phyloP scores from a whole-genome alignment of 139 green algal species.

The Auxenochlorella pyrenoidosa region DNA sequence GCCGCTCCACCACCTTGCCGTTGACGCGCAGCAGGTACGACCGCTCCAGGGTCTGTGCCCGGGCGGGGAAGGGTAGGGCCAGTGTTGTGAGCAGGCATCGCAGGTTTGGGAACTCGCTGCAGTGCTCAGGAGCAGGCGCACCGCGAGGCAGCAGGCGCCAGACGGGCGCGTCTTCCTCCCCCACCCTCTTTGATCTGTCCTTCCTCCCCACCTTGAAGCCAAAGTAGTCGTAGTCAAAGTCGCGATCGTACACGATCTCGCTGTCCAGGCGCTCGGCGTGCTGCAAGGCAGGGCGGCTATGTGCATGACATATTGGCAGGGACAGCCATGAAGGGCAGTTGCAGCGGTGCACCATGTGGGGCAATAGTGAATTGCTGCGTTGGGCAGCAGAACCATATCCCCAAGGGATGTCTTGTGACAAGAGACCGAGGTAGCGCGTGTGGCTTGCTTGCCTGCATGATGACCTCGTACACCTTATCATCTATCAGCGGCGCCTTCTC shows the following conservation, averaged over 20 bases:
- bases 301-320: not conserved
- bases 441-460: constrained; percentile 70
- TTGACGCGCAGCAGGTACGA: constrained; percentile 99
- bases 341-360: not conserved
- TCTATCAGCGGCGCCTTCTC: constrained; percentile 85
- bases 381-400: no score
- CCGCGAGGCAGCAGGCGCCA: no score
- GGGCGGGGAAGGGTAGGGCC: no score
- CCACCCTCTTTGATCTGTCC: not conserved
- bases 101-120: no score
- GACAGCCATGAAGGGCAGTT: not conserved
- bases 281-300: not conserved
- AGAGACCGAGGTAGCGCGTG: no score
- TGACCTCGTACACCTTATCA: constrained; percentile 93
- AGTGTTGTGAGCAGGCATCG: not conserved
- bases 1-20: constrained; percentile 95
- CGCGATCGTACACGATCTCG: constrained; percentile 98
- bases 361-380: not conserved
- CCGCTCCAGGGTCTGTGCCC: constrained; percentile 92
- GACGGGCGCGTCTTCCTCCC: not conserved
- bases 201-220: constrained; percentile 90
- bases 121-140: no score
- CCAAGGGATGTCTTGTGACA: no score
- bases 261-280: constrained; percentile 91
- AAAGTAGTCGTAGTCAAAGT: constrained; percentile 99